Evolutionary conservation across 1,284 basidiomycete genomes (phyloP).

Genomic region (Ganoderma multipileum): DNA sequence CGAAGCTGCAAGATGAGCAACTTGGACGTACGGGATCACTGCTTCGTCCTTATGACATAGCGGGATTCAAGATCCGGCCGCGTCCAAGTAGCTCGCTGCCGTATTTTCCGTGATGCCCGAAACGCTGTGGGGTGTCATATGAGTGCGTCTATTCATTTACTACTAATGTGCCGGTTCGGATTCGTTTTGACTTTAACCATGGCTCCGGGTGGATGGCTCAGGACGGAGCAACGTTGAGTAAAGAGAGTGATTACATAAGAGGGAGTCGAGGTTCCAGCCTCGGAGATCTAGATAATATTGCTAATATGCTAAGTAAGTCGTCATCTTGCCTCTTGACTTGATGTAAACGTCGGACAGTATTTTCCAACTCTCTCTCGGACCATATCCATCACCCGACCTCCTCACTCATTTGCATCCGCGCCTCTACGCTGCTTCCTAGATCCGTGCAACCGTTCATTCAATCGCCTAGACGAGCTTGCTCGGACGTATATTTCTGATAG

Average conservation of each 20-base stretch:
- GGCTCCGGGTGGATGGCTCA: conserved; percentile 1
- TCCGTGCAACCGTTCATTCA: conserved; percentile 13
- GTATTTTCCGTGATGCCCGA: not conserved
- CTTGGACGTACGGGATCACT: not conserved
- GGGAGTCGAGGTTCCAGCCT: not conserved
- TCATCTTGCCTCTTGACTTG: conserved; percentile 1
- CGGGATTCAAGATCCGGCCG: not conserved
- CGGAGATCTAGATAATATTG: conserved; percentile 22
- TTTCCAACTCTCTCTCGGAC: conserved; percentile 16
- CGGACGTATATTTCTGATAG: not conserved
- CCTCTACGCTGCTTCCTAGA: conserved; percentile 13
- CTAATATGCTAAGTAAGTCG: conserved; percentile 4
- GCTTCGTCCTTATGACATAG: not conserved
- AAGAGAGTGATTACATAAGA: not conserved
- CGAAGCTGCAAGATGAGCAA: not conserved
- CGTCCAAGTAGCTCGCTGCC: not conserved
- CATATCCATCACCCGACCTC: conserved; percentile 10
- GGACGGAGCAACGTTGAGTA: no score
- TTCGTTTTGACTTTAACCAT: not conserved
- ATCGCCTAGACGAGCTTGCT: not conserved
- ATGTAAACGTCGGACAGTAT: not conserved
- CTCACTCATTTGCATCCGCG: conserved; percentile 1
- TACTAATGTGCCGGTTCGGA: not conserved
- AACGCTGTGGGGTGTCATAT: not conserved
- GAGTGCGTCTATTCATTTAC: not conserved